Base-by-base conservation (phyloP, 169 alveolate species). In the Eimeria praecox region DNA sequence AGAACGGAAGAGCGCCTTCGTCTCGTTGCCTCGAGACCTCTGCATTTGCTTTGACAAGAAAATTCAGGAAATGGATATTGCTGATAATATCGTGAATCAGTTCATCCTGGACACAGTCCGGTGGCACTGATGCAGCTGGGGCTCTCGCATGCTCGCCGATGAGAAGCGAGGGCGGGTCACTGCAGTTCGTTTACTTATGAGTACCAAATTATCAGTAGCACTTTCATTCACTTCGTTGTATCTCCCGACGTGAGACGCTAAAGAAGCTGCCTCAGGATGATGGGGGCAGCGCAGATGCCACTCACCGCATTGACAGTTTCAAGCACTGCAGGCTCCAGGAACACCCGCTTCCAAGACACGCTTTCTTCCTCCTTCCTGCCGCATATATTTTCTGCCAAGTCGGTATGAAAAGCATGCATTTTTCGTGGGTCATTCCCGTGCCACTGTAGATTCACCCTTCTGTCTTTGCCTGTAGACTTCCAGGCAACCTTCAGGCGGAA, bases 141-240 rank as follows among this genome's bases (percentile, higher is more conserved):
- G 71, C 92, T 38, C 75, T 35, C 46, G 78, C 92, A 85, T 85
- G 92, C 92, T 52, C 78, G 75, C 56, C 92, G 92, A 85, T 85
- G 75, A 35, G 49, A 30, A 44, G 88, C 27, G 66, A 78, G 27
- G 64, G 42, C 46, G 59, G 64, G 46, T 78, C 66, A n/a, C 33
- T 38, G 49, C 88, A 27, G 69, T 78, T 24, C 88, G 46, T 9
- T 9, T 46, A 24, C 42, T 78, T 20, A 44, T n/a, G 12, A 30
- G 44, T 27, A 46, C 14, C 42, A 30, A 46, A 33, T 24, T 16
- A 42, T 44, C 27, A 1, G 42, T n/a, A 10, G 42, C 66, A 44
- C n/a, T 9, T 78, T 49, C 66, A 78, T 44, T 16, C 12, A 27
- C 3, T 24, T 44, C 2, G 88, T 66, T 27, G 42, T 30, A 10